Evolutionary conservation across 345 rosid species (phyloP).

Genomic region (Stellera chamaejasme): DNA sequence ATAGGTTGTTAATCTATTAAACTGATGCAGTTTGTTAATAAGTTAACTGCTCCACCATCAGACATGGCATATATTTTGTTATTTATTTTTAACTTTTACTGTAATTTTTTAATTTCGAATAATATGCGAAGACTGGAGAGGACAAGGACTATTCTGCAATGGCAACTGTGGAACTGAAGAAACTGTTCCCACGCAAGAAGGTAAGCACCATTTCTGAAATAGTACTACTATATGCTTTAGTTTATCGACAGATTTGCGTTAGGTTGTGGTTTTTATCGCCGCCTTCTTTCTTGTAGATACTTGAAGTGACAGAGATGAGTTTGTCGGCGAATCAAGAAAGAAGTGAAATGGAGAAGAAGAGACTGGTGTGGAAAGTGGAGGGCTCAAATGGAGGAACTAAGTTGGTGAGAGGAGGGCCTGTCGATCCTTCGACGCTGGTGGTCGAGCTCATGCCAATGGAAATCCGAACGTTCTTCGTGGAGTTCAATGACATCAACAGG

Average conservation of each 20-base stretch:
- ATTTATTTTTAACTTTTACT: no score
- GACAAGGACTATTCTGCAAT: slow-evolving; percentile 70
- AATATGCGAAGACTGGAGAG: slow-evolving; percentile 50
- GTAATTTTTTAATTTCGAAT: no score
- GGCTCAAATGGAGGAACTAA: slow-evolving; percentile 29
- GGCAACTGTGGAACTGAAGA: slow-evolving; percentile 69
- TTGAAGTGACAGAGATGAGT: slow-evolving; percentile 56
- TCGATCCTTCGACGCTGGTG: slow-evolving; percentile 51
- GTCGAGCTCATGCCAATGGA: slow-evolving; percentile 89
- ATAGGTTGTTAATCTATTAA: no score
- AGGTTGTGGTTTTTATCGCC: not conserved
- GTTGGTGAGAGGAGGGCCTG: slow-evolving; percentile 51
- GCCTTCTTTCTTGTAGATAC: slow-evolving; percentile 33
- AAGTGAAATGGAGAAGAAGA: slow-evolving; percentile 65
- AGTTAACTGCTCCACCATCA: no score
- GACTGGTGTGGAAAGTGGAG: slow-evolving; percentile 68
- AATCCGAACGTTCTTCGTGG: slow-evolving; percentile 57
- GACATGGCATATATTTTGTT: no score
- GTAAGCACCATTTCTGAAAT: slow-evolving; percentile 20
- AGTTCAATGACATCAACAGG: slow-evolving; percentile 20
- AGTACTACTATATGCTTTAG: not conserved
- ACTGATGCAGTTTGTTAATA: no score
- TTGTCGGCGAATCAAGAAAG: slow-evolving; percentile 89
- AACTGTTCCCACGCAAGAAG: slow-evolving; percentile 61
- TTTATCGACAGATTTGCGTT: not conserved